Conservation (phyloP, 1,284 basidiomycete genomes). For the Clitocybe nebularis region DNA sequence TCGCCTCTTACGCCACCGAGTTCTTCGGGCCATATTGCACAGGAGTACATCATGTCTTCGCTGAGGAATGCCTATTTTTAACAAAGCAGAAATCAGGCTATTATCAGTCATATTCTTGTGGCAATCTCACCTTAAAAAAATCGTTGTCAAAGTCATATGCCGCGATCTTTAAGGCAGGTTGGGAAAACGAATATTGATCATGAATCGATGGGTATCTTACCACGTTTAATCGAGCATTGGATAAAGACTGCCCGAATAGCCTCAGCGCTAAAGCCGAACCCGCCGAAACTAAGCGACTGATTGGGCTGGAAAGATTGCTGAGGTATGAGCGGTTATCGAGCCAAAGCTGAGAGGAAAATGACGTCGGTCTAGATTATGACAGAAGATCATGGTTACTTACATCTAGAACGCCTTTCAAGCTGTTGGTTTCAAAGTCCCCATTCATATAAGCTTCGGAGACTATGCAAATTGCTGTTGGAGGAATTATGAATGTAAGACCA, state of each 20-base stretch:
- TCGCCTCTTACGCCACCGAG: conserved; percentile 51
- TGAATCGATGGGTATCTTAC: neutral
- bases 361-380: conserved; percentile 17
- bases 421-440: conserved; percentile 54
- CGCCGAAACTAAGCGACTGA: conserved; percentile 8
- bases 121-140: conserved; percentile 7
- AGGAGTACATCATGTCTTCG: conserved; percentile 74
- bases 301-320: conserved; percentile 4
- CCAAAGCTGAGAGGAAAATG: conserved; percentile 9
- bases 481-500: too few species aligned
- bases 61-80: conserved; percentile 52
- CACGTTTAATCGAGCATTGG: conserved; percentile 9
- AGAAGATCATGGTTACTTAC: conserved; percentile 32
- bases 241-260: conserved; percentile 6
- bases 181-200: neutral
- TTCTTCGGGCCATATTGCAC: conserved; percentile 54
- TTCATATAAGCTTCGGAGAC: conserved; percentile 69
- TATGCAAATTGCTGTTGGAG: too few species aligned
- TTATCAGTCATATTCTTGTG: conserved; percentile 42
- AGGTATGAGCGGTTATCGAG: conserved; percentile 7
- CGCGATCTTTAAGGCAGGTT: too few species aligned
- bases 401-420: conserved; percentile 57
- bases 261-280: conserved; percentile 9
- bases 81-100: conserved; percentile 21
- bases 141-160: conserved; percentile 11